Base-by-base conservation (phyloP, 306 rosid species). In the Castanospermum australe region DNA sequence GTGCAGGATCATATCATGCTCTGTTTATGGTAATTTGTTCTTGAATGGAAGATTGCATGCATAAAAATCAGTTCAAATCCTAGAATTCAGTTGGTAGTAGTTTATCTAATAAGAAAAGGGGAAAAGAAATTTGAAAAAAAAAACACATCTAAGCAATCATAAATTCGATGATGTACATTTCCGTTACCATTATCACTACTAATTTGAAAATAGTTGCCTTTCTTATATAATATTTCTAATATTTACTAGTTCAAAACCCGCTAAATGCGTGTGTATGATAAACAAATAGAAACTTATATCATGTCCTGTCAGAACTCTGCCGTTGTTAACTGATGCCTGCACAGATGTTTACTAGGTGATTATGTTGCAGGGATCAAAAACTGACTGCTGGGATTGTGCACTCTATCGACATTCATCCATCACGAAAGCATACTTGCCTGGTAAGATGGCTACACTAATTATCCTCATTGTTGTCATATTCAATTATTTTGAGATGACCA, bases 391-490 rank as follows among this genome's bases (percentile, higher is more conserved):
- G 99, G 56, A 91, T 94, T 4, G 92, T 94, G 76, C 97, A 94
- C 78, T 91, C 97, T 60, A 86, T 94, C 25, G 99, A 92, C 80
- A 92, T 94, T 67, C 93, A 94, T 86, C 92, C 97, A 28, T 92
- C 97, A 1, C 77, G 99, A 75, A 94, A 94, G 76, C 97, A 94
- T 77, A 94, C 99, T 59, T 94, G 97, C 73, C 81, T 94, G 59
- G 99, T 92, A 84, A 79, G 80, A 47, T 71, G 79, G 45, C 83
- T 81, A 41, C 54, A 35, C 24, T 47, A 47, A 38, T 30, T 74
- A 42, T 75, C 52, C 24, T 79, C 18, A 62, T 52, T 18, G 30
- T 2, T 57, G 20, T 51, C 32, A 21, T 79, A 8, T 71, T 30
- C 12, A 17, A 10, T 4, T 55, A 24, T 14, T 38, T 21, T 76